Base-by-base conservation (phyloP, 2,329 filamentous ascomycete species). In the Calonectria pauciramosa region DNA sequence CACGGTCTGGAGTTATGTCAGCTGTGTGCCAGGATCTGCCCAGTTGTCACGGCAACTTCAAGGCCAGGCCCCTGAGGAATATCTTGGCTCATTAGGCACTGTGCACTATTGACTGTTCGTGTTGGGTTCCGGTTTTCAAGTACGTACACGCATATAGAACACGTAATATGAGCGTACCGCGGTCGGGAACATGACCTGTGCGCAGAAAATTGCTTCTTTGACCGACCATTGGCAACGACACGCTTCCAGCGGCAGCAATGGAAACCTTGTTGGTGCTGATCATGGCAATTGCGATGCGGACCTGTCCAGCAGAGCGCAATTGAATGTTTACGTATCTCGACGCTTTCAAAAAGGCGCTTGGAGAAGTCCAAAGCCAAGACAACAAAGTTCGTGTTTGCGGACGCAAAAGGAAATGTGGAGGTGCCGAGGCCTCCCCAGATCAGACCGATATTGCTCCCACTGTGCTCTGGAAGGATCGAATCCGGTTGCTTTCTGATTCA, bases 21-120 rank as follows among this genome's bases (percentile, higher is more conserved):
- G 78, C 73, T 64, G 54, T 44, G 49, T 54, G 63, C 71, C 66
- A 74, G 76, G 77, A 59, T 28, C 71, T 74, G 28, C 60, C 26
- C 9, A 65, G 81, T 82, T 78, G 81, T 78, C 78, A 76, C 74
- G 74, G 80, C 77, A 82, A 82, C 81, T 56, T 16, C 14, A 32
- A 70, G 65, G 67, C 71, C 36, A 69, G 72, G 73, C 76, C 75
- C 76, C 75, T 79, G 75, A 75, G 51, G 54, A 44, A 44, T 34
- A 32, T 41, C 76, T 76, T 80, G 78, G 76, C 73, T 68, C 56
- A 70, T 75, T 70, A 73, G 72, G 67, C 41, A 69, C 67, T 60
- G 66, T 32, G 59, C 44, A 51, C 47, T 72, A 65, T 71, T 68
- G 60, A 65, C 36, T 73, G 70, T 75, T 78, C 51, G 77, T 73